phyloP scores from a whole-genome alignment of 78 protist genomes.

The Dictyostelium capitatum region DNA sequence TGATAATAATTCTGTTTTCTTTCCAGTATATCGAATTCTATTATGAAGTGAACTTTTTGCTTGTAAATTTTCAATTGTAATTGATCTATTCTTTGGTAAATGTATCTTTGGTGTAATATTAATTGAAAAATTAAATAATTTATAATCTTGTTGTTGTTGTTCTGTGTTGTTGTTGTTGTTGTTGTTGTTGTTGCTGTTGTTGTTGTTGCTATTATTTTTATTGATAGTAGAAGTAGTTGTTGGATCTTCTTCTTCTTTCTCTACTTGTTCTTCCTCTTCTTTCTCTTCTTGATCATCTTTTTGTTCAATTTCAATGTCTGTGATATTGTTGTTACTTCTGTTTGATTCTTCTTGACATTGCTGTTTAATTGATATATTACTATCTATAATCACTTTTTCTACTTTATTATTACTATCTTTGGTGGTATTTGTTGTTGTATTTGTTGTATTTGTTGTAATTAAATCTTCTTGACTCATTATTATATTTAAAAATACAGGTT shows the following conservation, averaged over 20 bases:
- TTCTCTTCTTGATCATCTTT: background rate
- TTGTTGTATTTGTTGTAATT: background rate
- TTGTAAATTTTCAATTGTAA: slow-evolving; percentile 16
- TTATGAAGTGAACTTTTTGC: background rate
- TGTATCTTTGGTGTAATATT: slow-evolving; percentile 52
- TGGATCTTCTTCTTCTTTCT: background rate
- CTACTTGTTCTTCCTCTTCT: background rate
- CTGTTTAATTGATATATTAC: background rate
- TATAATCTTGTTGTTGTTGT: background rate
- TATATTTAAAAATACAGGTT: too few species aligned
- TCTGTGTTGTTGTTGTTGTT: background rate
- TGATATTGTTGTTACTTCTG: background rate
- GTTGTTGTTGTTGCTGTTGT: slow-evolving; percentile 5
- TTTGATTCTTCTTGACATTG: background rate
- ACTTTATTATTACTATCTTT: background rate
- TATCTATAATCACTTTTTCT: background rate
- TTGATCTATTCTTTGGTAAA: slow-evolving; percentile 20
- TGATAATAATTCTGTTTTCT: background rate
- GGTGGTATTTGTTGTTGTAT: background rate
- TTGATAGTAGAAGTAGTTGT: too few species aligned
- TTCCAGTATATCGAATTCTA: slow-evolving; percentile 4
- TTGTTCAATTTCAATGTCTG: background rate
- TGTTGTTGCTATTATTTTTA: background rate
- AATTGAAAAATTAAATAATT: slow-evolving; percentile 36
- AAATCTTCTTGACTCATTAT: background rate